phyloP scores from a whole-genome alignment of 73 alveolate species.

The Paramecium biaurelia region DNA sequence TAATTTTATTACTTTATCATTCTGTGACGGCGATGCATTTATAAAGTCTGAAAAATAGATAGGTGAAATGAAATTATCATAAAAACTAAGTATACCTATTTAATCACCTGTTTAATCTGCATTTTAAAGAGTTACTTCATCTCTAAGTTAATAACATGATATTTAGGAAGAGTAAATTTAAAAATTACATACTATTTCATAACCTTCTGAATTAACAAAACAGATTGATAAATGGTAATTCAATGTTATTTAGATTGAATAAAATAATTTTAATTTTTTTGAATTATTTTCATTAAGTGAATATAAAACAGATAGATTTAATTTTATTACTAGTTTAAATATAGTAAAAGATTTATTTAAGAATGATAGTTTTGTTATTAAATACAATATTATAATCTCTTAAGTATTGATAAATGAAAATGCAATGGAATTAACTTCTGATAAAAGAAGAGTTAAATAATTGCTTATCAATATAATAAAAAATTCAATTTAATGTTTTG shows the following conservation, averaged over 20 bases:
- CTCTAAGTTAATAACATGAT: not conserved
- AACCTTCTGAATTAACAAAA: not conserved
- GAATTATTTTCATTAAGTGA: not conserved
- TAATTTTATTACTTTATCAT: not conserved
- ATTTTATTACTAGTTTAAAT: not conserved
- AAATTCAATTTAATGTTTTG: not conserved
- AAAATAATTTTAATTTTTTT: not conserved
- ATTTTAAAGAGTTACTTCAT: not conserved
- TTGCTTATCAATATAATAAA: not conserved
- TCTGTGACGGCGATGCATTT: not conserved
- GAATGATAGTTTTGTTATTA: not conserved
- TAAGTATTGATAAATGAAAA: not conserved
- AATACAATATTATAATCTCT: not conserved
- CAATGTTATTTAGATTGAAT: not conserved
- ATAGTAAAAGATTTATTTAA: not conserved
- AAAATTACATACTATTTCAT: not conserved
- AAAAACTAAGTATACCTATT: not conserved
- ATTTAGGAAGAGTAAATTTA: not conserved
- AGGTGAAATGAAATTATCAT: not conserved
- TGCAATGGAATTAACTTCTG: not conserved
- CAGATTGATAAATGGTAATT: not conserved
- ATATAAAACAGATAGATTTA: not conserved
- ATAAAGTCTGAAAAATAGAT: not conserved
- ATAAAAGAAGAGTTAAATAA: not conserved
- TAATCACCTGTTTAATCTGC: not conserved